A percentile compares a stretch with the other conserved stretches of the same genome.
These are phyloP conservation scores for Diplodia corticola DNA, from an alignment of 2,329 filamentous ascomycete genomes.

Conservation along the genomic window DNA sequence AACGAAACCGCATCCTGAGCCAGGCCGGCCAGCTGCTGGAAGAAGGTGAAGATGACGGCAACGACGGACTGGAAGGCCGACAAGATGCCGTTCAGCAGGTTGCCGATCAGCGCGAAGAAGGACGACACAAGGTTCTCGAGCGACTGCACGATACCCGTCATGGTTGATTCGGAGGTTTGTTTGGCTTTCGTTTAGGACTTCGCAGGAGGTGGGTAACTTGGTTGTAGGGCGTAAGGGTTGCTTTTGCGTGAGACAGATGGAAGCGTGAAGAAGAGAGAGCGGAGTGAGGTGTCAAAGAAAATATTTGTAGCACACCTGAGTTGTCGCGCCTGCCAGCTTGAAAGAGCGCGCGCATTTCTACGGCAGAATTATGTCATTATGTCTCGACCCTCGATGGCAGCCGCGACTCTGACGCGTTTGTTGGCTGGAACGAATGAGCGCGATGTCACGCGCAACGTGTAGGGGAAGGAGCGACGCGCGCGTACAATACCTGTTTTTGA, in stretches of 20 bases:
- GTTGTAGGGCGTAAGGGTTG: neutral
- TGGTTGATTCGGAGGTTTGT: neutral
- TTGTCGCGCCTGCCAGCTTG: neutral
- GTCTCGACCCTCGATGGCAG: neutral
- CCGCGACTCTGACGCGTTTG: neutral
- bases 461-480: neutral
- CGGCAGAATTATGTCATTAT: slow-evolving; percentile 21
- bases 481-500: neutral
- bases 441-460: neutral
- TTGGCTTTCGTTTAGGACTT: neutral
- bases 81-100: slow-evolving; percentile 14
- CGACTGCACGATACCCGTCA: slow-evolving; percentile 7
- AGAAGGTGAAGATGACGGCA: slow-evolving; percentile 6
- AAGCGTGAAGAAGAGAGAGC: neutral
- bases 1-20: slow-evolving; percentile 1
- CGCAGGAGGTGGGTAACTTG: neutral
- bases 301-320: neutral
- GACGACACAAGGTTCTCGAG: slow-evolving; percentile 16
- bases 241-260: neutral
- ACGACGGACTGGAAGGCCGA: slow-evolving; percentile 3
- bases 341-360: neutral
- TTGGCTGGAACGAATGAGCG: neutral
- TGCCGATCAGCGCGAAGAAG: slow-evolving; percentile 17
- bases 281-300: neutral
- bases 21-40: slow-evolving; percentile 8